Evolutionary conservation across 2,329 filamentous ascomycete genomes (phyloP).

Genomic region (Lojkania enalia): DNA sequence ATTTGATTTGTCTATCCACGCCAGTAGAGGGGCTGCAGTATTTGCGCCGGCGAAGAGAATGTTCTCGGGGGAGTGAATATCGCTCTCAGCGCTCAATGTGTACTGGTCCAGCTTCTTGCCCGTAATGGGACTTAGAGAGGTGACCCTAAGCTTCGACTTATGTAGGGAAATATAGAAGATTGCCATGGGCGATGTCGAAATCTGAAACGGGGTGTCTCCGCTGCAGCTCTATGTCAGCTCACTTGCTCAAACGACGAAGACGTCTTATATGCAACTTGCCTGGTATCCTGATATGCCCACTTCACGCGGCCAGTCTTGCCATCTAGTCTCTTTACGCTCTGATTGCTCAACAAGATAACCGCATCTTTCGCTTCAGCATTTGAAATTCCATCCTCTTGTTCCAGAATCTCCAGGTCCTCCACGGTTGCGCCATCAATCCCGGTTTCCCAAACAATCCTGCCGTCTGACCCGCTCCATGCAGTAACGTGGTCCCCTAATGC

Average conservation of each 20-base stretch:
- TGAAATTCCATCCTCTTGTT: slow-evolving; percentile 63
- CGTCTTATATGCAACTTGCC: slow-evolving; percentile 39
- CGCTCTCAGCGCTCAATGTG: slow-evolving; percentile 71
- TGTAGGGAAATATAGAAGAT: slow-evolving; percentile 80
- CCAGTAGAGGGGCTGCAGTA: slow-evolving; percentile 72
- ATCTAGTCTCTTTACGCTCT: slow-evolving; percentile 70
- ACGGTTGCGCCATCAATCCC: slow-evolving; percentile 60
- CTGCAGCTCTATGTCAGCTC: slow-evolving; percentile 42
- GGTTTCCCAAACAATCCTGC: slow-evolving; percentile 75
- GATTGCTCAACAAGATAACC: slow-evolving; percentile 66
- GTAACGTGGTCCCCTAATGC: slow-evolving; percentile 71
- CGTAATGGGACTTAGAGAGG: slow-evolving; percentile 70
- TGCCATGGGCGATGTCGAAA: slow-evolving; percentile 67
- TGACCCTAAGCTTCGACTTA: slow-evolving; percentile 74
- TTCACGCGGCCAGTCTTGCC: slow-evolving; percentile 71
- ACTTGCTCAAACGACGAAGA: neutral
- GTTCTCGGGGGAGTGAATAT: slow-evolving; percentile 65
- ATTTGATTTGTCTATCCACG: slow-evolving; percentile 69
- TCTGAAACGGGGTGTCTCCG: slow-evolving; percentile 74
- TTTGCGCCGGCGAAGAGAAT: slow-evolving; percentile 77
- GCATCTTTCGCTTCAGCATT: slow-evolving; percentile 64
- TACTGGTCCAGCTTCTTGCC: slow-evolving; percentile 75
- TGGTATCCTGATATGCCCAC: slow-evolving; percentile 75
- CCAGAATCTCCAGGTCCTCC: slow-evolving; percentile 76
- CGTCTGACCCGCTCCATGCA: slow-evolving; percentile 82